Conservation (phyloP, 2,329 filamentous ascomycete species). For the Aspergillus sp. region DNA sequence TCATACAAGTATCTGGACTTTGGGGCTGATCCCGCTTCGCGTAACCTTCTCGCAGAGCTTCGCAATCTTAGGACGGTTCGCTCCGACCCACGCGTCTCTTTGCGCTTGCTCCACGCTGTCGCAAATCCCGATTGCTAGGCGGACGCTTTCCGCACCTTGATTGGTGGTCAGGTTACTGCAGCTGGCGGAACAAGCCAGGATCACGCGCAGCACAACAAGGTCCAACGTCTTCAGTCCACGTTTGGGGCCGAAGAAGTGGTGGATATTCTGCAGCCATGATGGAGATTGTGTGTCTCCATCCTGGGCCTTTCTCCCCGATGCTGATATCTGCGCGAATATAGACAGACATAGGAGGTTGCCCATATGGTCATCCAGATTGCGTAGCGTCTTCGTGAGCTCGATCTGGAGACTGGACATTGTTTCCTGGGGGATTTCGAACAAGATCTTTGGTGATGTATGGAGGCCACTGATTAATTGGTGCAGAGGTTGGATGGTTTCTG, state of each 20-base stretch:
- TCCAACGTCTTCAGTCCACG: constrained; percentile 42
- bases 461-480: constrained; percentile 34
- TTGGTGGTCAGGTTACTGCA: constrained; percentile 25
- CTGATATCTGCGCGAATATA: constrained; percentile 36
- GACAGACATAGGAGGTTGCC: constrained; percentile 43
- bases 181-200: constrained; percentile 40
- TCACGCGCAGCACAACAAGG: constrained; percentile 39
- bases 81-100: constrained; percentile 33
- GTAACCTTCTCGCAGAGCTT: constrained; percentile 40
- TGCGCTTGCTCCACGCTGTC: constrained; percentile 32
- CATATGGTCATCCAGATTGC: constrained; percentile 40
- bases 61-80: constrained; percentile 32
- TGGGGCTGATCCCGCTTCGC: constrained; percentile 24
- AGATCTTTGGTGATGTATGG: constrained; percentile 22
- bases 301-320: constrained; percentile 10
- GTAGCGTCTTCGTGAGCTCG: constrained; percentile 37
- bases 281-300: constrained; percentile 18
- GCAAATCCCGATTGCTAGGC: constrained; percentile 35
- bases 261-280: constrained; percentile 35
- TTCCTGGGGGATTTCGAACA: constrained; percentile 32
- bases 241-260: constrained; percentile 40
- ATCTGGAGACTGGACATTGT: constrained; percentile 36
- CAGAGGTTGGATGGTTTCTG: constrained; percentile 33
- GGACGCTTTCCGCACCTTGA: constrained; percentile 35
- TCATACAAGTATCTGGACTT: constrained; percentile 36